Percentiles rank a stretch among this genome's conserved stretches.
Evolutionary conservation across 2,329 filamentous ascomycete genomes (phyloP).

Genomic region (Clarireedia homoeocarpa): DNA sequence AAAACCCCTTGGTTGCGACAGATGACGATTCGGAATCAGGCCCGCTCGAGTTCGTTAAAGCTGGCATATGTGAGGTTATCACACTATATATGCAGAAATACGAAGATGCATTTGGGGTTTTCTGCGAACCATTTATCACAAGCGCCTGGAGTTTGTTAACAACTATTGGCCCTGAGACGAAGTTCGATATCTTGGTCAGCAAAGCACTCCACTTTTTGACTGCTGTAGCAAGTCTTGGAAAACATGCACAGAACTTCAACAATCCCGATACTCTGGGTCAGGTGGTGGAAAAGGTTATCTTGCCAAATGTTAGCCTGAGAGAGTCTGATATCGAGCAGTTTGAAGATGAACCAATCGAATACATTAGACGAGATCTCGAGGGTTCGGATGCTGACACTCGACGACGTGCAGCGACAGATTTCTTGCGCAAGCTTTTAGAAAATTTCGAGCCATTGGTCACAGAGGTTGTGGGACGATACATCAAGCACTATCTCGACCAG

Average conservation of each 20-base stretch:
- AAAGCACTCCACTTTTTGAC: slow-evolving; percentile 92
- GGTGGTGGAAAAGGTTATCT: slow-evolving; percentile 90
- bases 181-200: slow-evolving; percentile 91
- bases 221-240: slow-evolving; percentile 68
- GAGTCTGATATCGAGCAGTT: slow-evolving; percentile 95
- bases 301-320: slow-evolving; percentile 85
- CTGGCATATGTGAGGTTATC: slow-evolving; percentile 85
- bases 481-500: slow-evolving; percentile 70
- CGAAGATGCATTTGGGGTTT: slow-evolving; percentile 81
- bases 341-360: slow-evolving; percentile 98
- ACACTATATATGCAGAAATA: slow-evolving; percentile 92
- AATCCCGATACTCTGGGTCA: slow-evolving; percentile 70
- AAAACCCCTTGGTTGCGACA: slow-evolving; percentile 73
- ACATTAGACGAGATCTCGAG: slow-evolving; percentile 89
- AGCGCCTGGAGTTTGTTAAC: slow-evolving; percentile 90
- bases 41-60: slow-evolving; percentile 77
- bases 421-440: slow-evolving; percentile 79
- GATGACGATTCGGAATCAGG: slow-evolving; percentile 88
- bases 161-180: slow-evolving; percentile 75
- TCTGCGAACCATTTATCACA: slow-evolving; percentile 76
- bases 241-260: slow-evolving; percentile 81
- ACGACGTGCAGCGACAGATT: slow-evolving; percentile 87
- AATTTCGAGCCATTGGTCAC: slow-evolving; percentile 84
- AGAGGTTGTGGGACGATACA: slow-evolving; percentile 77
- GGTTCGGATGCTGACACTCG: slow-evolving; percentile 94